These are phyloP conservation scores for Ceratopteris richardii DNA, from an alignment of 75 land plant genomes.

Conservation along the genomic window DNA sequence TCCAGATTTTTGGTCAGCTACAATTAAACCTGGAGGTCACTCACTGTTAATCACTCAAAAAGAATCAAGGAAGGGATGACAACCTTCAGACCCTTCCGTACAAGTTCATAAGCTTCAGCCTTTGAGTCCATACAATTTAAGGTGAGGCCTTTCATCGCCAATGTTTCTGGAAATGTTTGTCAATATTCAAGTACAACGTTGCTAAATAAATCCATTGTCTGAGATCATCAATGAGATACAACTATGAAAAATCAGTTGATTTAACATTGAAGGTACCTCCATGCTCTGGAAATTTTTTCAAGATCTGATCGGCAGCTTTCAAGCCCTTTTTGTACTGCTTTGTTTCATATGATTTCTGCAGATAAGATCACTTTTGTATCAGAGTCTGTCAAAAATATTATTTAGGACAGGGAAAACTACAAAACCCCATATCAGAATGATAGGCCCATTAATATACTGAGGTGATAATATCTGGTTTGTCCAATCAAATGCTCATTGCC, in stretches of 20 bases:
- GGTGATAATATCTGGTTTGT: neutral
- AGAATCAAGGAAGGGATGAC: neutral
- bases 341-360: conserved; percentile 96
- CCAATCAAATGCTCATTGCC: too few relatives aligned
- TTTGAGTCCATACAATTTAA: conserved; percentile 96
- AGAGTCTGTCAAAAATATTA: neutral
- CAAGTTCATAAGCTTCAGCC: conserved; percentile 93
- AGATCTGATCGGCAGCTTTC: conserved; percentile 91
- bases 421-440: neutral
- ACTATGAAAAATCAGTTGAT: too few relatives aligned
- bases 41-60: neutral
- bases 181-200: neutral
- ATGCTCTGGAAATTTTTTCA: conserved; percentile 91
- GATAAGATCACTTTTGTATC: neutral
- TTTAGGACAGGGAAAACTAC: neutral
- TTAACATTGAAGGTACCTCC: too few relatives aligned
- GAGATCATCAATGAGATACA: too few relatives aligned
- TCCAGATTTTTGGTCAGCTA: too few relatives aligned
- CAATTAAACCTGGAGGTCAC: neutral
- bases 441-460: neutral
- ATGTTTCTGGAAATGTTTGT: conserved; percentile 51
- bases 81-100: conserved; percentile 85
- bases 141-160: conserved; percentile 94
- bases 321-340: conserved; percentile 97
- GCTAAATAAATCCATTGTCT: too few relatives aligned